phyloP scores from a whole-genome alignment of 164 flowering plant species.

The Brasenia schreberi region DNA sequence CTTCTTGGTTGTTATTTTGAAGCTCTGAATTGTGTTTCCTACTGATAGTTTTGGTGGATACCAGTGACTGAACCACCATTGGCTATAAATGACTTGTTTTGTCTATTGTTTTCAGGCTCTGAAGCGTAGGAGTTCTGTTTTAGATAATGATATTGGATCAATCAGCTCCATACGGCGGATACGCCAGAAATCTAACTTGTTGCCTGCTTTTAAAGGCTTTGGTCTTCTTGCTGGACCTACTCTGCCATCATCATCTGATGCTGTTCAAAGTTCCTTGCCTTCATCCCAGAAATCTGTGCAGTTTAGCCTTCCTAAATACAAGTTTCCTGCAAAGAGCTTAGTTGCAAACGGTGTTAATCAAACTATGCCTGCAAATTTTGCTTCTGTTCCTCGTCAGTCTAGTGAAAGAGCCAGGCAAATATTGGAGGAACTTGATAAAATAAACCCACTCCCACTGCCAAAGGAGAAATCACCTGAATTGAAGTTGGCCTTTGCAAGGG shows the following conservation, averaged over 20 bases:
- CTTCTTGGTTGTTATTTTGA: no score
- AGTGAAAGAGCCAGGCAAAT: conserved; percentile 65
- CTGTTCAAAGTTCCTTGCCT: conserved; percentile 10
- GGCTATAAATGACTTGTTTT: conserved; percentile 1
- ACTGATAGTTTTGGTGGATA: no score
- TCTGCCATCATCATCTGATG: conserved; percentile 14
- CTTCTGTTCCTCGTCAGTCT: conserved; percentile 58
- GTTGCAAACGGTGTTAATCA: conserved; percentile 13
- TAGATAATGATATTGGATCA: conserved; percentile 71
- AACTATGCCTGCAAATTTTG: conserved; percentile 17
- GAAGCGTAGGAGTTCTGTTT: conserved; percentile 63
- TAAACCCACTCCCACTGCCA: conserved; percentile 21
- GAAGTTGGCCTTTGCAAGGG: conserved; percentile 27
- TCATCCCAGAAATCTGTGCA: conserved; percentile 8
- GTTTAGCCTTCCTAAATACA: conserved; percentile 8
- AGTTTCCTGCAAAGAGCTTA: conserved; percentile 7
- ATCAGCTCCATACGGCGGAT: conserved; percentile 74
- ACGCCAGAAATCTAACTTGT: conserved; percentile 62
- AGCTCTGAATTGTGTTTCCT: no score
- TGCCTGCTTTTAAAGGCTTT: conserved; percentile 13
- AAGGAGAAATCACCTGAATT: conserved; percentile 42
- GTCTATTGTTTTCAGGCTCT: conserved; percentile 26
- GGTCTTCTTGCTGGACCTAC: conserved; percentile 9
- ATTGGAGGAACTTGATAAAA: conserved; percentile 60
- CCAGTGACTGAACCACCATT: background rate